Evolutionary conservation across 2,329 filamentous ascomycete species (phyloP).

Genomic region (Plectosphaerella cucumerina): DNA sequence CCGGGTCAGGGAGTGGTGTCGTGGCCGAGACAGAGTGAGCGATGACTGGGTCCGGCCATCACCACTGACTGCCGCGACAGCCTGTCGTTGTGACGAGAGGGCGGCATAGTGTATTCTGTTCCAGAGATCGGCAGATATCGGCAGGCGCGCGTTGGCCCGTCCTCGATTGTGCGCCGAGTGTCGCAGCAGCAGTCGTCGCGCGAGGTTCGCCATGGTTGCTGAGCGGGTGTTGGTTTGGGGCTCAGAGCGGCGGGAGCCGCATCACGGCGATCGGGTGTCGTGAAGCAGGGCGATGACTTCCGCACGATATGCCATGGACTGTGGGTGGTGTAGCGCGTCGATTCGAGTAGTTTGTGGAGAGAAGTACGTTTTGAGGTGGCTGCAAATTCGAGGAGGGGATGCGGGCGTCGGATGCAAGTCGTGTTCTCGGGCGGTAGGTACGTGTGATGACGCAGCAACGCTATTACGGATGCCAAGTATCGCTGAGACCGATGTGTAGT

Average conservation of each 20-base stretch:
- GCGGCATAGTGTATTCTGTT: not conserved
- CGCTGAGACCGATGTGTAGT: not conserved
- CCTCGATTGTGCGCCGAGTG: slow-evolving; percentile 1
- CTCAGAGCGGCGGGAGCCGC: not conserved
- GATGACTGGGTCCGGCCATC: not conserved
- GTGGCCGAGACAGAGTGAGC: not conserved
- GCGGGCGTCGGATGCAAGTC: not conserved
- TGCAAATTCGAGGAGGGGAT: no score
- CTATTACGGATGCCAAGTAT: not conserved
- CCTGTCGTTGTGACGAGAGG: not conserved
- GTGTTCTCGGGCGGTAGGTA: not conserved
- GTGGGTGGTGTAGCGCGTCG: not conserved
- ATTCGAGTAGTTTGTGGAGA: not conserved
- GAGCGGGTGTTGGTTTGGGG: not conserved
- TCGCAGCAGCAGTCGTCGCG: slow-evolving; percentile 1
- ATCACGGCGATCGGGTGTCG: not conserved
- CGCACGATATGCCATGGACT: not conserved
- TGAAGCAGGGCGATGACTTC: not conserved
- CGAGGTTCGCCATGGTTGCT: not conserved
- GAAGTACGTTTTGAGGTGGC: not conserved
- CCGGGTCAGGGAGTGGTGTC: not conserved
- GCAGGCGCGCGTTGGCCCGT: not conserved
- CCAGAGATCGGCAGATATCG: slow-evolving; percentile 2
- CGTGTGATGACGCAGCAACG: not conserved
- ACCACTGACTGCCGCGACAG: not conserved